Percentiles rank a stretch among this genome's conserved stretches.
These are phyloP conservation scores for Punica granatum DNA, from an alignment of 345 rosid genomes.

Conservation along the genomic window DNA sequence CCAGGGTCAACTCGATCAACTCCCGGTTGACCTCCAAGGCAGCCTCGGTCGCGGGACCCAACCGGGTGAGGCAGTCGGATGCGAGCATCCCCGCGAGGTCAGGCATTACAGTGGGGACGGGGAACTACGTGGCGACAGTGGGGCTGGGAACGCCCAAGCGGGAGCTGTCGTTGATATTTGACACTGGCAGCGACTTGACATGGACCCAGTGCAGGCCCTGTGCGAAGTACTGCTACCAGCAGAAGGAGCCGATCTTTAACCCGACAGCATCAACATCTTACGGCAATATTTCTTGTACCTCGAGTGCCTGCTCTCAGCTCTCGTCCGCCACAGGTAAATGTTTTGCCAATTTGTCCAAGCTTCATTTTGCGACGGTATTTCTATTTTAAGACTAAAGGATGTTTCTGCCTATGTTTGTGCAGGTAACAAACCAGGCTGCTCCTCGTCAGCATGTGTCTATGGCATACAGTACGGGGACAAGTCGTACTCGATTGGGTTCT, in stretches of 20 bases:
- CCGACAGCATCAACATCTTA: conserved; percentile 17
- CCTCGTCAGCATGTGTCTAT: conserved; percentile 15
- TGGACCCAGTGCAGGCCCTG: conserved; percentile 35
- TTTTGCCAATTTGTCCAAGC: neutral
- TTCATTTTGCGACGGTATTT: too few relatives aligned
- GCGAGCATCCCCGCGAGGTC: neutral
- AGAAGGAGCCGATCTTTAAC: conserved; percentile 16
- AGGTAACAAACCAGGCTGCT: conserved; percentile 7
- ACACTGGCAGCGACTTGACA: conserved; percentile 21
- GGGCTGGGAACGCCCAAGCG: conserved; percentile 18
- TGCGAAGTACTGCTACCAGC: conserved; percentile 10
- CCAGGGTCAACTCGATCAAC: conserved; percentile 5
- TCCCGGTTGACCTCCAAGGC: neutral
- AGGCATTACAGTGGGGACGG: neutral
- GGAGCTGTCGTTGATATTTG: conserved; percentile 11
- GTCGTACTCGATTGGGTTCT: conserved; percentile 5
- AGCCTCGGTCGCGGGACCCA: neutral
- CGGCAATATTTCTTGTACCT: conserved; percentile 9
- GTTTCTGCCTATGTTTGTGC: too few relatives aligned
- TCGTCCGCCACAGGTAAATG: neutral
- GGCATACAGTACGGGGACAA: conserved; percentile 13
- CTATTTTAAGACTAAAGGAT: too few relatives aligned
- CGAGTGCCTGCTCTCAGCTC: conserved; percentile 1
- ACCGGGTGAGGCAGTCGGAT: neutral
- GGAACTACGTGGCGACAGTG: conserved; percentile 11